Evolutionary conservation across 257 asterid species (phyloP).

Genomic region (Capsicum baccatum): DNA sequence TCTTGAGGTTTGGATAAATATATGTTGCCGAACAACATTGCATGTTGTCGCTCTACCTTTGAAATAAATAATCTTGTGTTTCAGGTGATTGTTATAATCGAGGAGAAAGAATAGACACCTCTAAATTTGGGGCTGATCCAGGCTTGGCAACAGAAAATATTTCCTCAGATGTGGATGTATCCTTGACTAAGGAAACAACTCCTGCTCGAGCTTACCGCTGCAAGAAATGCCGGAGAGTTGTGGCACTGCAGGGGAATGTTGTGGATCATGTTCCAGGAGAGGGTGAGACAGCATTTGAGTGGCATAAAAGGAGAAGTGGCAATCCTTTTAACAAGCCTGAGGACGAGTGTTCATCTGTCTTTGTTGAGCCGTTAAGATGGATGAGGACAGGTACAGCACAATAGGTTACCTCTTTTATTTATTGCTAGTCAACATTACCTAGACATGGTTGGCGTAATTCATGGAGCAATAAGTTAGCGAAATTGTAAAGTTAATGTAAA

Average conservation of each 20-base stretch:
- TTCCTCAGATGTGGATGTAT: conserved; percentile 52
- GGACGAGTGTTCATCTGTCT: conserved; percentile 79
- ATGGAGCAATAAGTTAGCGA: background rate
- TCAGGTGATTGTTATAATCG: conserved; percentile 91
- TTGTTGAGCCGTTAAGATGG: conserved; percentile 97
- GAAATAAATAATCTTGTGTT: background rate
- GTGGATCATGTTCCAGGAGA: conserved; percentile 93
- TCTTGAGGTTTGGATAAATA: conserved; percentile 18
- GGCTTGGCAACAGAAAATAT: conserved; percentile 54
- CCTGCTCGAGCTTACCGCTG: conserved; percentile 72
- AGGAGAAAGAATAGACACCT: conserved; percentile 80
- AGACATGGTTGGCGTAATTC: background rate
- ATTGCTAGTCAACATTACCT: background rate
- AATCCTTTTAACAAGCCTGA: conserved; percentile 60
- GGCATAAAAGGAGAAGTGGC: conserved; percentile 92
- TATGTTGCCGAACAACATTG: background rate
- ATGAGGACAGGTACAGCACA: conserved; percentile 73
- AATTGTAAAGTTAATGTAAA: background rate
- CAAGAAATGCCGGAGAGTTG: conserved; percentile 91
- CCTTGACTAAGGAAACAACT: conserved; percentile 41
- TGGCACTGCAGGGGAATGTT: conserved; percentile 80
- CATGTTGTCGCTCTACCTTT: background rate
- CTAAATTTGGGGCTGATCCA: conserved; percentile 86
- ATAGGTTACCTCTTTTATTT: background rate
- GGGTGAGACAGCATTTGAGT: conserved; percentile 79